Evolutionary conservation across 2,329 filamentous ascomycete species (phyloP), one percentile per base, ranked within the genome.

Genomic region (Malbranchea zuffiana): DNA sequence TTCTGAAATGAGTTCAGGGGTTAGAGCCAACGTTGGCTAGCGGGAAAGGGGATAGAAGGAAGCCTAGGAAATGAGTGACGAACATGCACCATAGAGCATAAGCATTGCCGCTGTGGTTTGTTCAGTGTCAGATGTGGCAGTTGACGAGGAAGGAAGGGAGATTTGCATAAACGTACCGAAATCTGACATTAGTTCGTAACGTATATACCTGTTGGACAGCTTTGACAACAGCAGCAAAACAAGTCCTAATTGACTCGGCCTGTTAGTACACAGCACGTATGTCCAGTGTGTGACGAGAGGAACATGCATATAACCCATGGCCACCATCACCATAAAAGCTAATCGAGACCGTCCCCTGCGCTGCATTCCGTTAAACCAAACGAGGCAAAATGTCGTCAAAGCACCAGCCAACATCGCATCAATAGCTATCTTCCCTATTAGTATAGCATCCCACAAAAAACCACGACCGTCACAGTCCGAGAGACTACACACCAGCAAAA

Each of bases 261-360:
- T 21, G 32, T 15, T 7, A 19, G 4, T 11, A 4, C 29, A 31
- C 4, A 18, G 8, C 17, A 16, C 5, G 16, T 11, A 12, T 6
- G 10, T 32, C 12, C n/a, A 26, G n/a, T 8, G 10, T 5, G 12
- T 13, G 4, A 46, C n/a, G n/a, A n/a, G n/a, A n/a, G n/a, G n/a
- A n/a, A n/a, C 56, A 20, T 44, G 62, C 59, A 63, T 47, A 40
- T 65, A 65, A 19, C 64, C 65, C 13, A 67, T 48, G 32, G 60
- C 60, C 3, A 67, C 48, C 36, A 68, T 59, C 1, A 44, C 50
- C 15, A 65, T 55, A 7, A 68, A 46, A 15, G 65, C 64, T 1
- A 66, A 15, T 13, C 57, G 53, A 1, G 55, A 55, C 10, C 53
- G 52, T n/a, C 47, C 46, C 44, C 59, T 60, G 49, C 62, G 54